Evolutionary conservation across 2,329 filamentous ascomycete genomes (phyloP).

Genomic region (Alternaria sp.): DNA sequence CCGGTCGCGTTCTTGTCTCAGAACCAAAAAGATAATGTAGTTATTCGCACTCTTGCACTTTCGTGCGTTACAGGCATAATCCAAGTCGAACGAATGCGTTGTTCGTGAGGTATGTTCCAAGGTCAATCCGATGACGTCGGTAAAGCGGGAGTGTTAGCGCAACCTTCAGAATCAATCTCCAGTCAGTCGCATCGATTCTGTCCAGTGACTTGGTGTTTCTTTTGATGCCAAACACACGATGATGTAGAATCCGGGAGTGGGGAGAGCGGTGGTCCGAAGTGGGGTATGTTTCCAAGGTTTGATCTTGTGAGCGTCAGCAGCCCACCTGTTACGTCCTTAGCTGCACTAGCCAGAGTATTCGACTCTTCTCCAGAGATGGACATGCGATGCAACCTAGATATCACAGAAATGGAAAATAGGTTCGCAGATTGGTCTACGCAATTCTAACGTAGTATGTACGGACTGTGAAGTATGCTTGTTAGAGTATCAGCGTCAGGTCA

Average conservation of each 20-base stretch:
- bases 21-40: neutral
- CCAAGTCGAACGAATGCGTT: slow-evolving; percentile 10
- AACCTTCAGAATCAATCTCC: neutral
- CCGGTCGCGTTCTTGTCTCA: neutral
- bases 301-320: slow-evolving; percentile 17
- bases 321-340: slow-evolving; percentile 2
- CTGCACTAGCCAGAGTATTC: neutral
- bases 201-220: neutral
- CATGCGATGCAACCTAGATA: neutral
- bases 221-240: neutral
- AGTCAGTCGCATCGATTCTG: neutral
- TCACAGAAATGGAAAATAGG: neutral
- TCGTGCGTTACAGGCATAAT: slow-evolving; percentile 11
- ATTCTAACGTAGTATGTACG: neutral
- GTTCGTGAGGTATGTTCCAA: slow-evolving; percentile 14
- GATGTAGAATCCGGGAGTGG: neutral
- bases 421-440: neutral
- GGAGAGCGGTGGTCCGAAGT: slow-evolving; percentile 4
- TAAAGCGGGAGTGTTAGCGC: slow-evolving; percentile 4
- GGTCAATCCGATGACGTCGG: slow-evolving; percentile 17
- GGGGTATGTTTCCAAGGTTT: slow-evolving; percentile 14
- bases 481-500: neutral
- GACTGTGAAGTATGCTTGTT: neutral
- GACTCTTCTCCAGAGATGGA: neutral
- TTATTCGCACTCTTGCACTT: neutral